Evolutionary conservation across 768 basidiomycete species (phyloP), one percentile per base, ranked within the genome.

Genomic region (Auriculariales sp.): DNA sequence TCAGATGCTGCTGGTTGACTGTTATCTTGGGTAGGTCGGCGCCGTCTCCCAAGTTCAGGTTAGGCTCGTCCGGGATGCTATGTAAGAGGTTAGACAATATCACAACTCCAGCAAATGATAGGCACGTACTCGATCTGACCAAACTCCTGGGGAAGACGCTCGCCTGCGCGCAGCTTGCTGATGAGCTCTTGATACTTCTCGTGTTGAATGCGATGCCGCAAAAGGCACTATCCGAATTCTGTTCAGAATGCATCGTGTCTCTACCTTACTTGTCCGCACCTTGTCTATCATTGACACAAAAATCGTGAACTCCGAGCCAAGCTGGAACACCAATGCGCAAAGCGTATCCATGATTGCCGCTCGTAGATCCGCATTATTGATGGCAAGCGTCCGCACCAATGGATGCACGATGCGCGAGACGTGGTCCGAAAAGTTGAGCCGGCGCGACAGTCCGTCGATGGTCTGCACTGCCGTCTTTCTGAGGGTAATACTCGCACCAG

Each of bases 201-300:
- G 64, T 97, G 90, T 3, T 72, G 65, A 49, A 98, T 81, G 28
- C 79, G 78, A 54, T 85, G 80, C 29, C 82, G 75, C 15, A 86
- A 65, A 27, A 93, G 68, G 52, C 80, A 79, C 92, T 94, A 54
- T 34, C 29, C 11, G 35, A 30, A 10, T n/a, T 11, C n/a, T 17
- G 10, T 11, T n/a, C n/a, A 22, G 42, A 31, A 22, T n/a, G 27
- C 10, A 33, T 27, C 34, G 22, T 28, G 45, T n/a, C n/a, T n/a
- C n/a, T n/a, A 17, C 54, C 69, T 46, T 56, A n/a, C n/a, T n/a
- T n/a, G n/a, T 12, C 12, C 36, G 17, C 39, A 87, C 93, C 74
- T 98, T 97, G 64, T 90, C 90, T 55, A 99, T 87, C 56, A 93
- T 93, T 0, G 95, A 92, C 30, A 98, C 87, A 58, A 98, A 99